Evolutionary conservation across 1,139 yeast species (phyloP).

Genomic region (Spathaspora sp.): DNA sequence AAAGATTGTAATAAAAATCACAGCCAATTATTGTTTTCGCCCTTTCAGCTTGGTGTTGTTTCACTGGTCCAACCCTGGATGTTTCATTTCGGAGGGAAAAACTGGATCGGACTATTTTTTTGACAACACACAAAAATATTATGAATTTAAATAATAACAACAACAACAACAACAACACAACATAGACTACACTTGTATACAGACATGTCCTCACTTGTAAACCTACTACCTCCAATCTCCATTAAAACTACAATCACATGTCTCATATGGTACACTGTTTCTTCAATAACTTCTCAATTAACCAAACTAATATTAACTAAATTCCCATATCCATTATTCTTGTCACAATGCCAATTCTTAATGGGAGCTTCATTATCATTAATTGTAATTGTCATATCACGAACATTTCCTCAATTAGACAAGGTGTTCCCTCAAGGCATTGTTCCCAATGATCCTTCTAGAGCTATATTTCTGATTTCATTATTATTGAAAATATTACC

Average conservation of each 20-base stretch:
- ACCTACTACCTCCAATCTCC: slow-evolving; percentile 21
- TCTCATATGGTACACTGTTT: slow-evolving; percentile 44
- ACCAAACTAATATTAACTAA: slow-evolving; percentile 43
- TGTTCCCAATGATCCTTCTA: slow-evolving; percentile 23
- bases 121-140: too few species aligned
- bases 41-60: too few species aligned
- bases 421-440: slow-evolving; percentile 31
- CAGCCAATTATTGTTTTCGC: too few species aligned
- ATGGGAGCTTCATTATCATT: slow-evolving; percentile 37
- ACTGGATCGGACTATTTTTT: too few species aligned
- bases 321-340: slow-evolving; percentile 48
- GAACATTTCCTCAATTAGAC: slow-evolving; percentile 20
- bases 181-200: too few species aligned
- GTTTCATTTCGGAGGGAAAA: too few species aligned
- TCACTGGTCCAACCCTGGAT: too few species aligned
- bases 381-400: slow-evolving; percentile 20
- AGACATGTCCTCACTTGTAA: neutral
- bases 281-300: slow-evolving; percentile 49
- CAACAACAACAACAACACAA: too few species aligned
- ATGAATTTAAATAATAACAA: too few species aligned
- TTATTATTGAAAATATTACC: slow-evolving; percentile 34
- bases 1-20: too few species aligned
- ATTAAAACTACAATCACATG: slow-evolving; percentile 21
- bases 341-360: slow-evolving; percentile 50
- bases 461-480: slow-evolving; percentile 22